These are phyloP conservation scores for Scleromitrula shiraiana DNA, from an alignment of 2,329 filamentous ascomycete genomes.

Conservation along the genomic window DNA sequence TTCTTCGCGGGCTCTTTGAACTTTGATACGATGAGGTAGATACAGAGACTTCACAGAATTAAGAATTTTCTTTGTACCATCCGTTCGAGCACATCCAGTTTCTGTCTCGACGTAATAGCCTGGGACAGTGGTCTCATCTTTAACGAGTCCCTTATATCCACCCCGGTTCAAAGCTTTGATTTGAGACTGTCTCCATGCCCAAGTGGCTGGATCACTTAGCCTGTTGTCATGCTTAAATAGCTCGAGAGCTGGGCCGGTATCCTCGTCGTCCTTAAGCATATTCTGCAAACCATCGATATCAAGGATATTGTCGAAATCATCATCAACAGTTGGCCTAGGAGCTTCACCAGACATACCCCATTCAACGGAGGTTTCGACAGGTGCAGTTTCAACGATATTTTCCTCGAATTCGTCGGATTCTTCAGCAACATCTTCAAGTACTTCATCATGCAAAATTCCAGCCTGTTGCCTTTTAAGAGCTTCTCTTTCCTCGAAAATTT, in stretches of 20 bases:
- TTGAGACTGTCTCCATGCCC: constrained; percentile 65
- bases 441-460: constrained; percentile 36
- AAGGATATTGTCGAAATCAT: constrained; percentile 54
- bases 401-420: constrained; percentile 27
- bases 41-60: constrained; percentile 98
- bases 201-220: constrained; percentile 51
- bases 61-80: constrained; percentile 90
- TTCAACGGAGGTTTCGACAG: constrained; percentile 39
- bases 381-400: constrained; percentile 32
- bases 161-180: constrained; percentile 60
- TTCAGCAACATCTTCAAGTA: constrained; percentile 29
- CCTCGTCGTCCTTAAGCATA: constrained; percentile 61
- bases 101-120: constrained; percentile 77
- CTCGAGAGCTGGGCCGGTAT: constrained; percentile 47
- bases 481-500: constrained; percentile 61
- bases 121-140: constrained; percentile 39
- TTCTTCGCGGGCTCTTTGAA: constrained; percentile 84
- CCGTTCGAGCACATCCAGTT: constrained; percentile 81
- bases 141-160: constrained; percentile 40
- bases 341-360: constrained; percentile 51
- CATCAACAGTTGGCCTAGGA: constrained; percentile 56
- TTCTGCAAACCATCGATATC: constrained; percentile 66
- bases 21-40: constrained; percentile 92
- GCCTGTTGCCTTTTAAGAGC: constrained; percentile 48
- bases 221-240: constrained; percentile 39